Percentiles rank a stretch among this genome's conserved stretches.
Conservation (phyloP, 2,329 filamentous ascomycete species). For the Chaetomiaceae sp. region DNA sequence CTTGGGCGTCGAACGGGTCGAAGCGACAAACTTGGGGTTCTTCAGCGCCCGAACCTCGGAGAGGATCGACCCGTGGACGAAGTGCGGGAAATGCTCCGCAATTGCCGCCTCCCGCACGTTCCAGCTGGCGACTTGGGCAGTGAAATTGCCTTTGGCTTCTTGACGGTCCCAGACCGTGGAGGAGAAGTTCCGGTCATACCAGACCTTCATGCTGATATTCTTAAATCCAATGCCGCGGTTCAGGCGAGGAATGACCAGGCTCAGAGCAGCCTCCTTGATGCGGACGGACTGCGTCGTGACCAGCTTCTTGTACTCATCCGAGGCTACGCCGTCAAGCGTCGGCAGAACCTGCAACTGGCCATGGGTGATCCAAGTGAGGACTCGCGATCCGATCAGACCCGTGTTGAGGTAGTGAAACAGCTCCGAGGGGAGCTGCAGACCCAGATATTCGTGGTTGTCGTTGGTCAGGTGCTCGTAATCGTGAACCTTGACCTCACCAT, state of each 20-base stretch:
- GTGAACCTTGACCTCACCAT: slow-evolving; percentile 72
- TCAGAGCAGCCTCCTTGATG: slow-evolving; percentile 70
- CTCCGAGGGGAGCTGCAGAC: slow-evolving; percentile 84
- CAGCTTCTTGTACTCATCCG: slow-evolving; percentile 74
- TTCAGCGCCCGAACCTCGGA: slow-evolving; percentile 64
- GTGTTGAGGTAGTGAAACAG: slow-evolving; percentile 84
- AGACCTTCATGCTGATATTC: slow-evolving; percentile 70
- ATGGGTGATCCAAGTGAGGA: slow-evolving; percentile 78
- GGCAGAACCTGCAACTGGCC: slow-evolving; percentile 72
- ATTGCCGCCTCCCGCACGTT: slow-evolving; percentile 60
- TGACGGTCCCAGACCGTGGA: slow-evolving; percentile 60
- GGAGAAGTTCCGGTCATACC: slow-evolving; percentile 71
- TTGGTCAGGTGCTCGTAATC: slow-evolving; percentile 69
- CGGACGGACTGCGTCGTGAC: slow-evolving; percentile 70
- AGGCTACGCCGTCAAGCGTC: slow-evolving; percentile 79
- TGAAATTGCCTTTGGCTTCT: slow-evolving; percentile 40
- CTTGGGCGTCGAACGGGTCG: slow-evolving; percentile 59
- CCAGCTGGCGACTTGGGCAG: slow-evolving; percentile 56
- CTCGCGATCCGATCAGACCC: slow-evolving; percentile 71
- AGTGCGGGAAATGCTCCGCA: slow-evolving; percentile 44
- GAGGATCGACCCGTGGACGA: slow-evolving; percentile 42
- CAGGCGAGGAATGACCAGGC: slow-evolving; percentile 71
- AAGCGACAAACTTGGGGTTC: slow-evolving; percentile 63
- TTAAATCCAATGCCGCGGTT: slow-evolving; percentile 80
- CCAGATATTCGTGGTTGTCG: slow-evolving; percentile 85